Percentiles rank a stretch among this genome's conserved stretches.
Evolutionary conservation across 2,329 filamentous ascomycete genomes (phyloP).

Genomic region (Escovopsis weberi): DNA sequence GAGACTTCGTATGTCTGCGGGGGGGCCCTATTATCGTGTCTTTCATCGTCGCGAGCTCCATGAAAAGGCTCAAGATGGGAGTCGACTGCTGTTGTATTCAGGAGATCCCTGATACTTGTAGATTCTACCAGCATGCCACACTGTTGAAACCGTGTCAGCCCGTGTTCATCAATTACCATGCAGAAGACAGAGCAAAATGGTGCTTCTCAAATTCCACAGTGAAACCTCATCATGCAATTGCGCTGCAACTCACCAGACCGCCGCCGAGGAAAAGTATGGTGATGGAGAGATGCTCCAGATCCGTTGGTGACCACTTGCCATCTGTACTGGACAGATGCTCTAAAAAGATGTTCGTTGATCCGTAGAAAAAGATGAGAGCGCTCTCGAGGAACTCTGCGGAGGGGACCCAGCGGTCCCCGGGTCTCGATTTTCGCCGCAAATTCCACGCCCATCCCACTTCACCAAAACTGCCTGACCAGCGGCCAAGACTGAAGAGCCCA

Average conservation of each 20-base stretch:
- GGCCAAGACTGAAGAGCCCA: conserved; percentile 70
- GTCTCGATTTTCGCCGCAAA: conserved; percentile 44
- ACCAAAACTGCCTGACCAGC: conserved; percentile 81
- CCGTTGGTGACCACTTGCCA: conserved; percentile 56
- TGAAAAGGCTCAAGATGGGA: conserved; percentile 18
- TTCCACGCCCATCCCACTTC: conserved; percentile 97
- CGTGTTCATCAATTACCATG: too few relatives aligned
- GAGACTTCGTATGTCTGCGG: conserved; percentile 61
- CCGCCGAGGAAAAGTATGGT: conserved; percentile 89
- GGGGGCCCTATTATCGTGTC: conserved; percentile 29
- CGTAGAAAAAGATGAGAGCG: conserved; percentile 79
- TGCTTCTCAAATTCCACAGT: too few relatives aligned
- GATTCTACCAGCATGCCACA: conserved; percentile 81
- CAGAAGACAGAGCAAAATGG: too few relatives aligned
- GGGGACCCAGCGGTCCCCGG: conserved; percentile 50
- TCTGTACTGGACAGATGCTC: conserved; percentile 72
- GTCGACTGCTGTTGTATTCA: conserved; percentile 38
- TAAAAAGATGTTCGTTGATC: conserved; percentile 78
- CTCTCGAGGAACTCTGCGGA: conserved; percentile 85
- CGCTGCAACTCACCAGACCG: conserved; percentile 49
- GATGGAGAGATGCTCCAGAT: conserved; percentile 86
- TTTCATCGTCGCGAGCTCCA: conserved; percentile 26
- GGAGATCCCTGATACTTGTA: conserved; percentile 47
- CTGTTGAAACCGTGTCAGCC: conserved; percentile 18
- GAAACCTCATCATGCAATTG: too few relatives aligned